Evolutionary conservation across 495 filamentous ascomycete genomes (phyloP).

Genomic region (Polyplosphaeria fusca): DNA sequence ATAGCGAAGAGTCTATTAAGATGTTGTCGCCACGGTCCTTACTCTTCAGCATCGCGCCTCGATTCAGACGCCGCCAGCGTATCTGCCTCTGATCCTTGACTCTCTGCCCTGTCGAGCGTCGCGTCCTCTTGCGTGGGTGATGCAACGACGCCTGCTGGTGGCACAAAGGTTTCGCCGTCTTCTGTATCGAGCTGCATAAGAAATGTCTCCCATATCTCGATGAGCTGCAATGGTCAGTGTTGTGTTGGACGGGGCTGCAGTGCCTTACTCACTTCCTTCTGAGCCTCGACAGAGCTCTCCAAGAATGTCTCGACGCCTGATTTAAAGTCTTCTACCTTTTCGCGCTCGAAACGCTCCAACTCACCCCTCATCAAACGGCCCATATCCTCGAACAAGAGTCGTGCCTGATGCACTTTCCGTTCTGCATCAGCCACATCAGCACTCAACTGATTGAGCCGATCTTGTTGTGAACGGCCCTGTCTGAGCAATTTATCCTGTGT

Average conservation of each 20-base stretch:
- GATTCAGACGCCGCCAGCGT: conserved; percentile 6
- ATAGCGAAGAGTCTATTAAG: too few relatives aligned
- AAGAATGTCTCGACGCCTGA: conserved; percentile 95
- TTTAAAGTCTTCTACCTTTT: conserved; percentile 99
- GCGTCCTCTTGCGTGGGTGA: conserved; percentile 7
- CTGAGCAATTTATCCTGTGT: conserved; percentile 88
- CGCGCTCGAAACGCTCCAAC: conserved; percentile 88
- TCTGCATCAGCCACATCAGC: conserved; percentile 93
- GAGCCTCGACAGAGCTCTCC: conserved; percentile 92
- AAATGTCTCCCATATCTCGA: conserved; percentile 98
- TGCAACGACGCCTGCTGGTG: conserved; percentile 33
- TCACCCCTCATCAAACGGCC: conserved; percentile 86
- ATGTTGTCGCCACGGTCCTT: too few relatives aligned
- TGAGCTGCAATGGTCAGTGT: conserved; percentile 63
- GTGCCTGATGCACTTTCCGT: conserved; percentile 84
- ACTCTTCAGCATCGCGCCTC: conserved; percentile 2
- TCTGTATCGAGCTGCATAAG: conserved; percentile 91
- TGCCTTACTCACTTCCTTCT: conserved; percentile 80
- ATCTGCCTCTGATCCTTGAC: conserved; percentile 13
- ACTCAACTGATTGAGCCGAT: conserved; percentile 82
- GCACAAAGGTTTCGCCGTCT: conserved; percentile 57
- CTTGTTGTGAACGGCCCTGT: conserved; percentile 92
- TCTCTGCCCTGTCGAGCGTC: not conserved
- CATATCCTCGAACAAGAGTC: conserved; percentile 96
- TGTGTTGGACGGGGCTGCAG: not conserved